phyloP scores from a whole-genome alignment of 371 early-diverging fungal genomes.

The Mortierella sp. region DNA sequence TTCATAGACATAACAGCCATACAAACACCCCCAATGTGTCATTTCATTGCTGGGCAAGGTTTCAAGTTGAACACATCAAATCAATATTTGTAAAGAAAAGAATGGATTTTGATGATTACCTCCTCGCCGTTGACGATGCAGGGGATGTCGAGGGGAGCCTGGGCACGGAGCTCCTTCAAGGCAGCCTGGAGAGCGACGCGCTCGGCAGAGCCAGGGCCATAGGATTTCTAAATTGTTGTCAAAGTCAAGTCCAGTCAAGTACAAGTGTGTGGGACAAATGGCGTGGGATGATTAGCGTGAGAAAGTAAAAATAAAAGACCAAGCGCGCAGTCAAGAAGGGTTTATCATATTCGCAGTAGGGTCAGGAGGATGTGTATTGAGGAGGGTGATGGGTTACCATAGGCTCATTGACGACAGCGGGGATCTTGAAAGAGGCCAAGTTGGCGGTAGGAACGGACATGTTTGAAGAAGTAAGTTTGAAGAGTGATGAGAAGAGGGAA shows the following conservation, averaged over 20 bases:
- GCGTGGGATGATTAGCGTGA: constrained; percentile 9
- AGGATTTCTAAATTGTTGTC: constrained; percentile 66
- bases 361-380: too few species aligned
- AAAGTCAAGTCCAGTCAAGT: too few species aligned
- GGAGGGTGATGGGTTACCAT: constrained; percentile 66
- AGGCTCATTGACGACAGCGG: constrained; percentile 90
- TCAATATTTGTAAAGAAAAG: too few species aligned
- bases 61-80: too few species aligned
- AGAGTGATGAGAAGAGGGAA: constrained; percentile 1
- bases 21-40: too few species aligned
- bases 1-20: too few species aligned
- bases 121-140: constrained; percentile 89
- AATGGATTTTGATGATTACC: constrained; percentile 52
- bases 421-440: constrained; percentile 84
- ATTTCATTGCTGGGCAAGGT: background rate
- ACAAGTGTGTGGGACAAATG: too few species aligned
- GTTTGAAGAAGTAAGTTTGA: constrained; percentile 3
- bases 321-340: background rate
- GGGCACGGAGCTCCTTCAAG: constrained; percentile 78
- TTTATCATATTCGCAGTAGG: too few species aligned
- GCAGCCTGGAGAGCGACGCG: constrained; percentile 82
- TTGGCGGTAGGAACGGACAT: constrained; percentile 65
- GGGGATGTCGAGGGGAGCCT: constrained; percentile 86
- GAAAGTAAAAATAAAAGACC: constrained; percentile 18
- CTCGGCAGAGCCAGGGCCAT: constrained; percentile 87